Base-by-base conservation (phyloP, 371 early-diverging fungal species). In the Actinomortierella ambigua region DNA sequence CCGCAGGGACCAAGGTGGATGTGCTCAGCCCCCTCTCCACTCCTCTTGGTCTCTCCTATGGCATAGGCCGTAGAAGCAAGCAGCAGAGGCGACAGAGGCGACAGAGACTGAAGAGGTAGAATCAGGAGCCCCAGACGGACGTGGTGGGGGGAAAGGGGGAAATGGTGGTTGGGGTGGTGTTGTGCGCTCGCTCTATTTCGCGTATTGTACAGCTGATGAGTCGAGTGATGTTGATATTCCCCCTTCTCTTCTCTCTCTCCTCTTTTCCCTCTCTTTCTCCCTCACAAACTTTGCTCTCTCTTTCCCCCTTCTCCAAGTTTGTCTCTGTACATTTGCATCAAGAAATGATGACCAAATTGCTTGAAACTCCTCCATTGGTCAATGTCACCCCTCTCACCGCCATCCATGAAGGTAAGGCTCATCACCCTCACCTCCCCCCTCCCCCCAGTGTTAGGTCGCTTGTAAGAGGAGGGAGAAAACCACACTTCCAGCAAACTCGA, bases 351-450 rank as follows among this genome's bases (percentile, higher is more conserved):
- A 47, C 55, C 47, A 65, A 65, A 63, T 61, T 71, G 43, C 65
- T 63, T 4, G 68, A 67, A 53, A 62, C 75, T 0, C 75, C 64
- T 1, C 75, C 75, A 8, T 47, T 73, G 17, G 67, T 73, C 58
- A 73, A 73, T 47, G 50, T 73, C 22, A 63, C 75, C 1, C 63
- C 63, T 0, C 26, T 73, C 60, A 50, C 61, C 34, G 57, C 63
- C 44, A 73, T 73, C 59, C 57, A 63, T 34, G 75, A 73, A 63
- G 75, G 75, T 73, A 61, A 15, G 17, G 22, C 5, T 22, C 49
- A 0, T 17, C 23, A 18, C 22, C 22, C 46, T 1, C 22, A 46
- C 46, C 11, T 17, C 11, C 8, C 42, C 11, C 42, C 42, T 41
- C 42, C 42, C 17, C 42, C 42, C 17, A 8, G n/a, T n/a, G n/a